Evolutionary conservation across 495 filamentous ascomycete species (phyloP).

Genomic region (Aspergillus homomorphus): DNA sequence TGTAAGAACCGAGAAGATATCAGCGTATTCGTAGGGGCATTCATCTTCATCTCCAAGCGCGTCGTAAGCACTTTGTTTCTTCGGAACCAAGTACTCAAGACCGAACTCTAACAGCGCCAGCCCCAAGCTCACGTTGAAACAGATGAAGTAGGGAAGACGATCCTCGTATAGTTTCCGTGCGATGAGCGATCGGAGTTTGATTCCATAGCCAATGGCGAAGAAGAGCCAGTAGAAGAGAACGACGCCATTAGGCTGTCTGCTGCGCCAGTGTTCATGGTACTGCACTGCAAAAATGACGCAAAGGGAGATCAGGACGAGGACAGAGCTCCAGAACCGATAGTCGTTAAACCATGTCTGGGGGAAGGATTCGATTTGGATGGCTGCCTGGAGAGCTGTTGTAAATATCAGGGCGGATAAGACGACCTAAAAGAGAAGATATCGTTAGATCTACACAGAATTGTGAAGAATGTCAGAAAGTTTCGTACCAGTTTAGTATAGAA

Average conservation of each 20-base stretch:
- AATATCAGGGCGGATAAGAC: conserved; percentile 67
- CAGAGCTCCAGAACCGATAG: conserved; percentile 87
- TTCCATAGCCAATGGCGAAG: conserved; percentile 70
- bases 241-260: conserved; percentile 85
- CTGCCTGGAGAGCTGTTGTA: conserved; percentile 67
- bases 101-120: conserved; percentile 71
- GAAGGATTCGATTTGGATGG: conserved; percentile 71
- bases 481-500: conserved; percentile 89
- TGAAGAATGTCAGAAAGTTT: conserved; percentile 6
- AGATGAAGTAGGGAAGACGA: conserved; percentile 71
- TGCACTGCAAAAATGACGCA: conserved; percentile 81
- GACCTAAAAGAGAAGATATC: conserved; percentile 44
- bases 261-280: conserved; percentile 86
- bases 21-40: conserved; percentile 92
- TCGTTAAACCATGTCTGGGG: conserved; percentile 70
- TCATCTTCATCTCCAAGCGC: conserved; percentile 84
- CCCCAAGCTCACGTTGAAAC: conserved; percentile 70
- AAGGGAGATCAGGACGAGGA: conserved; percentile 73
- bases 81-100: conserved; percentile 89
- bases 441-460: conserved; percentile 20
- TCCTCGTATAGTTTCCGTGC: conserved; percentile 65
- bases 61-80: conserved; percentile 79
- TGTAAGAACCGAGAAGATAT: conserved; percentile 88
- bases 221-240: conserved; percentile 97
- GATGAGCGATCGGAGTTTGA: conserved; percentile 88